These are phyloP conservation scores for Puccinia polysora DNA, from an alignment of 1,284 basidiomycete species.

Conservation along the genomic window DNA sequence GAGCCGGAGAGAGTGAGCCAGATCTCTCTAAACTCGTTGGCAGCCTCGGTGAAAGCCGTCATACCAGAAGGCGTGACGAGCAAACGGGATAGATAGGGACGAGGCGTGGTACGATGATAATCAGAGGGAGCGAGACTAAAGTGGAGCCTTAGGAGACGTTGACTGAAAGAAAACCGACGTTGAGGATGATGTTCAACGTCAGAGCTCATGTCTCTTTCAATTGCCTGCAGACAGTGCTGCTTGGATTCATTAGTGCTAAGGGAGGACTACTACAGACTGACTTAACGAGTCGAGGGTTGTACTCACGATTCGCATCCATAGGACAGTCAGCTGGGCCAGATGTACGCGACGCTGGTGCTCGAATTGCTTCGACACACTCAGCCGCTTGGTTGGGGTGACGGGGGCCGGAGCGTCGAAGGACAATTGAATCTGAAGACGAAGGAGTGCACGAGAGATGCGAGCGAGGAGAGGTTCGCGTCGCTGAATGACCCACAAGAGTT, in stretches of 20 bases:
- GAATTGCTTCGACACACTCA: background rate
- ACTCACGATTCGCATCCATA: slow-evolving; percentile 25
- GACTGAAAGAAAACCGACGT: too few relatives aligned
- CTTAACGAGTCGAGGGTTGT: background rate
- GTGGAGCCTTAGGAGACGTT: slow-evolving; percentile 13
- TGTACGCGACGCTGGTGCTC: slow-evolving; percentile 3
- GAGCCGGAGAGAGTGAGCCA: background rate
- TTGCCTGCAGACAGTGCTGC: slow-evolving; percentile 8
- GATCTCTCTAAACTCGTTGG: slow-evolving; percentile 6
- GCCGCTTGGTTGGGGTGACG: background rate
- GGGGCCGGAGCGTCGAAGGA: background rate
- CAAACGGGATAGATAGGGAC: slow-evolving; percentile 9
- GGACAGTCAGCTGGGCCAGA: background rate
- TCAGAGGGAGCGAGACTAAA: slow-evolving; percentile 3
- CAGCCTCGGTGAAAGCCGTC: background rate
- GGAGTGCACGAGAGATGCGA: background rate
- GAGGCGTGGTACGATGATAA: slow-evolving; percentile 10
- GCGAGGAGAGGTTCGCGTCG: slow-evolving; percentile 1
- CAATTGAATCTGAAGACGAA: slow-evolving; percentile 5
- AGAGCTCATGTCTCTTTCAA: background rate
- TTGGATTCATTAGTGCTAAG: background rate
- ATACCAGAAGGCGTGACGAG: background rate
- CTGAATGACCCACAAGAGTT: slow-evolving; percentile 15
- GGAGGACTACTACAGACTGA: background rate
- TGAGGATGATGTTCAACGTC: background rate